Base-by-base conservation (phyloP, 306 rosid genomes). In the Prunus fruticosa region DNA sequence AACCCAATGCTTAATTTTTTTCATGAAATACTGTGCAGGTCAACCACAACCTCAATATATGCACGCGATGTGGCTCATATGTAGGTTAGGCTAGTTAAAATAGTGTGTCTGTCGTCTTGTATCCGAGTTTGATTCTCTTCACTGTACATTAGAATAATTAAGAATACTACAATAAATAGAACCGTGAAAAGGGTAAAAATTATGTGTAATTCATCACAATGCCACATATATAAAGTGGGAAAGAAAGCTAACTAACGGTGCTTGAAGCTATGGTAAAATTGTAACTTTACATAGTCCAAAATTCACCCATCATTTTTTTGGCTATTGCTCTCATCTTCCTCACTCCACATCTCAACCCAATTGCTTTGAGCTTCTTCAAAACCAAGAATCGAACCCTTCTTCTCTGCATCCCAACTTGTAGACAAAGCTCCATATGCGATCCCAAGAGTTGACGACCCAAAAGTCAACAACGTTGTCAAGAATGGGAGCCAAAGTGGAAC, bases 261-360 rank as follows among this genome's bases (percentile, higher is more conserved):
- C 25, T 64, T 32, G 23, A 14, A 32, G 22, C 11, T 16, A 16
- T 58, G 64, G 61, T n/a, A 56, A 60, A 25, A 12, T 6, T 20
- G 2, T 60, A 30, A 60, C 12, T 60, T 22, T 60, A 25, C 16
- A 62, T 2, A 28, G 10, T 6, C 38, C 67, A 62, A 62, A 62
- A 30, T 7, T 14, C 28, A 62, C 41, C 67, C 11, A 6, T 62
- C 45, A 28, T 62, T 27, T 27, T 15, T 28, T 27, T 2, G 7
- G 3, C 18, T 16, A 15, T 57, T 22, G 38, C 57, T 72, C 46
- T 71, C 72, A 53, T 84, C 85, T n/a, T 95, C 97, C 70, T 90
- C 91, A 76, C 84, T 81, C 98, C 98, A 95, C 91, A 89, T 85
- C 64, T 95, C 96, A 6, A 73, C 91, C 96, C 97, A 95, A 71